phyloP scores from a whole-genome alignment of 139 green algal genomes.

The Closterium sp. region DNA sequence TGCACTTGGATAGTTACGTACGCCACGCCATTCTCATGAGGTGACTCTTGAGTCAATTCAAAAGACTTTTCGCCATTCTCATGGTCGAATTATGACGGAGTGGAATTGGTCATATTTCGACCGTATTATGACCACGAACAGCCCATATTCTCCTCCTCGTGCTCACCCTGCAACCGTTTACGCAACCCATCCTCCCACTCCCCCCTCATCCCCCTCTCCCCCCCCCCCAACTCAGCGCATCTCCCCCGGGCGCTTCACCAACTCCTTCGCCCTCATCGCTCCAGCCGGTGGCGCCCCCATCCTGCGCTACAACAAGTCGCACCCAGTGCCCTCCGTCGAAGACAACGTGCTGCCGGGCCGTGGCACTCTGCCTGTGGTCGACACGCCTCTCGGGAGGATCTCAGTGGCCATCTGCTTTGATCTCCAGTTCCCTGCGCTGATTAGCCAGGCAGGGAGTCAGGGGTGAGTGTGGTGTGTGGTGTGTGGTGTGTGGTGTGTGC shows the following conservation, averaged over 20 bases:
- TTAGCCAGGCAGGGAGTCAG: background rate
- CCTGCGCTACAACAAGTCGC: background rate
- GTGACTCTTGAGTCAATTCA: no score
- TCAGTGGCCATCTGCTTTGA: background rate
- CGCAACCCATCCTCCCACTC: background rate
- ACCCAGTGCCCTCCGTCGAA: background rate
- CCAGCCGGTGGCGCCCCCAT: background rate
- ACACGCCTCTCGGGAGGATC: background rate
- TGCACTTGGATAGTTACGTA: no score
- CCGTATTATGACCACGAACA: no score
- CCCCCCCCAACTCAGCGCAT: background rate
- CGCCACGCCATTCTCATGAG: no score
- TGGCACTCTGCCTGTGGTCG: background rate
- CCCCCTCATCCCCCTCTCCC: no score
- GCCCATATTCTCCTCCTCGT: no score
- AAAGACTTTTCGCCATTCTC: no score
- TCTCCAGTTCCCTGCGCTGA: background rate
- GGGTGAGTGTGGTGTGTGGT: background rate
- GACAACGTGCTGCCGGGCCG: background rate
- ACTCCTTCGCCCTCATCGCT: background rate
- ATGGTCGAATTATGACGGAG: no score
- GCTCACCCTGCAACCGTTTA: no score
- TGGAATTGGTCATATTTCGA: no score
- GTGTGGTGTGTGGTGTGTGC: background rate
- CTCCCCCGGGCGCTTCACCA: background rate